A percentile compares a stretch with the other conserved stretches of the same genome.
phyloP scores from a whole-genome alignment of 768 basidiomycete species.

The Boletus rubroflammeus region DNA sequence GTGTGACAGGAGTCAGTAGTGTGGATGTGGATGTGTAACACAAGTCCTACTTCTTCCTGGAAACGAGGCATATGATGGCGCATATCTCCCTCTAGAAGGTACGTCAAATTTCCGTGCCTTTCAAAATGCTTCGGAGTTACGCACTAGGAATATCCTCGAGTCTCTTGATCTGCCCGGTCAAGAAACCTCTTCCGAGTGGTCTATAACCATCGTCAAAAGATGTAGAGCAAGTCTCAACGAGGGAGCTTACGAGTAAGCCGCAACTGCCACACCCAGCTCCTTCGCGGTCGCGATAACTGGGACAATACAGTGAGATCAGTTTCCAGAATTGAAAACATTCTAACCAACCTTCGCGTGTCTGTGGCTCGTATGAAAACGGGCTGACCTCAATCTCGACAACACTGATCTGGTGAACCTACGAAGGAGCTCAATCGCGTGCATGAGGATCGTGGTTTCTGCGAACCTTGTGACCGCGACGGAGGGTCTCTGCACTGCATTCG shows the following conservation, averaged over 20 bases:
- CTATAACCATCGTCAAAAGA: constrained; percentile 24
- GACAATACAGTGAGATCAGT: not conserved
- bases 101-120: not conserved
- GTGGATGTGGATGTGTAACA: not conserved
- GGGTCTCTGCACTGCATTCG: constrained; percentile 48
- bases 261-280: constrained; percentile 55
- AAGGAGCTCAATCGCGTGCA: not conserved
- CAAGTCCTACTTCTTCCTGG: constrained; percentile 37
- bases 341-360: constrained; percentile 41
- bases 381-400: constrained; percentile 68
- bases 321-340: not conserved
- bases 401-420: constrained; percentile 50
- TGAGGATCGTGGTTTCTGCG: not conserved
- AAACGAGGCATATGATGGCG: constrained; percentile 41
- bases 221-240: no score
- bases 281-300: constrained; percentile 48
- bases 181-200: constrained; percentile 51
- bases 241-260: constrained; percentile 53
- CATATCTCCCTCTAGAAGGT: constrained; percentile 37
- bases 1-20: not conserved
- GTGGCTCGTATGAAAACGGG: constrained; percentile 54
- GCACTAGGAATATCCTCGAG: constrained; percentile 33
- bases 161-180: constrained; percentile 48
- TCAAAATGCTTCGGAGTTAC: not conserved
- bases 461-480: constrained; percentile 37